Base-by-base conservation (phyloP, 768 basidiomycete species). In the Phylloporus sp. region DNA sequence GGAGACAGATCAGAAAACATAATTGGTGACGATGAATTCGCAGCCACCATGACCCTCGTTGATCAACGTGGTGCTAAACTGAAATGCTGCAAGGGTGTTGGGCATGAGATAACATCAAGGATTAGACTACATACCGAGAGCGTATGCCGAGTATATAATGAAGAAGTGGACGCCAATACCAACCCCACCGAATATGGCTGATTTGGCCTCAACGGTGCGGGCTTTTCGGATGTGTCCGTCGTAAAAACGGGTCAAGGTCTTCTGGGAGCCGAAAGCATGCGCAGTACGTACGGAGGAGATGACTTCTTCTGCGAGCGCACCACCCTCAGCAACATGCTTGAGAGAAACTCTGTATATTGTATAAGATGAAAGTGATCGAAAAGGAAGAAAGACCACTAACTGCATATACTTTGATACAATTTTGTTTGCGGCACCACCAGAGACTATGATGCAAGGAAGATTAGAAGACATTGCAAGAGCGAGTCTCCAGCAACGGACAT, bases 241-340 rank as follows among this genome's bases (percentile, higher is more conserved):
- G 63, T 96, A 98, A 17, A 89, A 66, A 6, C 55, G 53, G 3
- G 79, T 57, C 36, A 98, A 72, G 26, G 73, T 74, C 6, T 61
- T 69, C 66, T 92, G 88, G 0, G 82, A 85, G 33, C 90, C 90
- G 56, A 98, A 98, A 0, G 94, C 93, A 49, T 95, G 89, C 3
- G 89, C 81, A 1, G 90, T 94, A 17, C 93, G 83, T 49, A 97
- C 72, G 35, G 87, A 86, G 0, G 89, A 86, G 48, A 98, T 88
- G 54, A 91, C 91, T 65, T 96, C 94, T 66, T 98, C 94, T 0
- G 92, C 93, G 13, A 96, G 61, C 9, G 79, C 83, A 27, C 92
- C 92, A 17, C 83, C 83, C 10, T 82, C 78, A 3, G 90, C 90
- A 21, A 92, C 76, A 43, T 84, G 73, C 45, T 85, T 78, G 43